Evolutionary conservation across 352 stramenopile genomes (phyloP), one percentile per base, ranked within the genome.

Genomic region (Pythium angustatum): DNA sequence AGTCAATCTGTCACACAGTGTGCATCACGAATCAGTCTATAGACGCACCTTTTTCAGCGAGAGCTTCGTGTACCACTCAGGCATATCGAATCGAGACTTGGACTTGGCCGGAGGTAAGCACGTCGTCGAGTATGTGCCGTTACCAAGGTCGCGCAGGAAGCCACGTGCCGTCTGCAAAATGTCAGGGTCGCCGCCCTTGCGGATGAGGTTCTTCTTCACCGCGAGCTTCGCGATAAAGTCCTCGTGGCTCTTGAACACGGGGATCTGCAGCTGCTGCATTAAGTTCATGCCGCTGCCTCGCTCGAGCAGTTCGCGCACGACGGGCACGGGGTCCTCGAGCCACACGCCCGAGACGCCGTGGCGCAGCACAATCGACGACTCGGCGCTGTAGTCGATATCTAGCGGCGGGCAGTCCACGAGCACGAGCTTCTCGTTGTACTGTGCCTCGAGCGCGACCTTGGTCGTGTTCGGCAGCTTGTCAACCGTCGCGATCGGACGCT

Each of bases 171-270:
- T 96, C 50, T 93, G 85, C 26, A 97, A 73, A 49, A 98, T 96
- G 73, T 99, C 96, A 4, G 97, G 97, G 48, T 99, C 90, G 22
- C 97, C 97, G 28, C 97, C 97, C 71, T 99, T 99, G 49, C 95
- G 85, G 21, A 99, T 82, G 69, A 98, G 87, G 63, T 98, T 98
- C 44, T 87, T 87, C 63, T 95, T 91, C 44, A 91, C 79, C 11
- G 96, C 98, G 9, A 99, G 87, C 77, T 98, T 94, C n/a, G 86
- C 85, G 19, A 99, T 72, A 68, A 99, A 99, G 55, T 98, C 93
- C 60, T 96, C 82, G 49, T 93, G 75, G 68, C 72, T 89, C 72
- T 80, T 88, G 83, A 99, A 99, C 11, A 91, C 75, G 6, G 96
- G 94, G 49, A 99, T 91, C 56, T 90, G 88, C 69, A 99, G 98